Evolutionary conservation across 2,329 filamentous ascomycete species (phyloP), one percentile per base, ranked within the genome.

Genomic region (Colletotrichum sansevieriae): DNA sequence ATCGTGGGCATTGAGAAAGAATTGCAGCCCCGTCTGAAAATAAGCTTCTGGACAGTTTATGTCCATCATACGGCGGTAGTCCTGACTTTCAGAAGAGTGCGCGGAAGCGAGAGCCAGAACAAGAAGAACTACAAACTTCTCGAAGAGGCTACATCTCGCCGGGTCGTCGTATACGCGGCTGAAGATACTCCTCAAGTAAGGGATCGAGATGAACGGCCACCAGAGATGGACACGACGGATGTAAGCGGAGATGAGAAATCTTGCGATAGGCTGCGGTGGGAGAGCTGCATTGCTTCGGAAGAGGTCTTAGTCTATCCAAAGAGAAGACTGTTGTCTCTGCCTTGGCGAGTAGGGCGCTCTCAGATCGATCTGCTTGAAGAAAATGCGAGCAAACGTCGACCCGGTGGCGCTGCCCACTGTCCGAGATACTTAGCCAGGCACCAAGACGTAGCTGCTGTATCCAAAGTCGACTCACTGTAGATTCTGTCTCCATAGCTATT

Each of bases 171-270:
- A 74, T 0, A 74, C 41, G 3, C 13, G 12, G 37, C 63, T 43
- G 18, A 75, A 61, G 5, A 52, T 59, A 9, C 49, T n/a, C 25
- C 74, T 61, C 15, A 74, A 54, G 3, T 52, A 22, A 0, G 70
- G 72, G n/a, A 76, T 70, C 13, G 64, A 68, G 3, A 76, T 46
- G n/a, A 75, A 67, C 2, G 74, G 74, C 74, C 74, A 76, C 73
- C 74, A 76, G 3, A 62, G 33, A n/a, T 76, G 74, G n/a, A 75
- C 56, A 2, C 66, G 66, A 22, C 70, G 65, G 33, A 76, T 75
- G 35, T 75, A 75, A 8, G 58, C 62, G 11, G 39, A 35, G 10
- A 75, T 39, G 3, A 74, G 66, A 7, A 66, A 61, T 15, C 54
- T 65, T 3, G 74, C 72, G 5, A 72, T 55, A 3, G 64, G 46